Conservation (phyloP, 257 asterid species). For the Nicotiana sylvestris region DNA sequence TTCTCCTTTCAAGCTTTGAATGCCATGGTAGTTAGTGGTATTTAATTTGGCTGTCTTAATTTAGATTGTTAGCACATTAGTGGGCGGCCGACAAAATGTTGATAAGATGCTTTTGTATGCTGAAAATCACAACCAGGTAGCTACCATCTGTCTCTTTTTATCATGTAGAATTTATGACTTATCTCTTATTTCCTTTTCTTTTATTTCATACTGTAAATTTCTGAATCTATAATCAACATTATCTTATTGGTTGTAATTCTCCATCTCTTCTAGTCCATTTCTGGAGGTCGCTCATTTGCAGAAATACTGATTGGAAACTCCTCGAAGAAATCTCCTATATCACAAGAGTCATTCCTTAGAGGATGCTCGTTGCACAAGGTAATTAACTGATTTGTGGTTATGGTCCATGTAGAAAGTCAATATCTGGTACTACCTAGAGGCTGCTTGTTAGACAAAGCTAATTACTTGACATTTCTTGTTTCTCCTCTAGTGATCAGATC, state of each 20-base stretch:
- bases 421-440: neutral
- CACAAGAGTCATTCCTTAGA: conserved; percentile 54
- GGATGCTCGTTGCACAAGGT: conserved; percentile 94
- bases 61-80: conserved; percentile 70
- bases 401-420: neutral
- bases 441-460: neutral
- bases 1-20: conserved; percentile 7
- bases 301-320: conserved; percentile 72
- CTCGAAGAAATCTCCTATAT: conserved; percentile 31
- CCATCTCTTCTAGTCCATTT: conserved; percentile 68
- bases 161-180: neutral
- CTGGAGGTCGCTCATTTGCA: conserved; percentile 87
- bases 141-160: conserved; percentile 5
- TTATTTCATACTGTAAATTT: neutral
- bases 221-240: neutral
- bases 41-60: conserved; percentile 21
- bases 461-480: conserved; percentile 5
- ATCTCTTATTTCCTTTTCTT: neutral
- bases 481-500: neutral
- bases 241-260: neutral
- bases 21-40: neutral
- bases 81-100: conserved; percentile 46
- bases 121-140: conserved; percentile 96
- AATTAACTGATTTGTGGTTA: conserved; percentile 13
- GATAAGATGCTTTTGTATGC: conserved; percentile 86